Conservation (phyloP, 192 early-diverging fungal genomes). For the Entophlyctis helioformis region DNA sequence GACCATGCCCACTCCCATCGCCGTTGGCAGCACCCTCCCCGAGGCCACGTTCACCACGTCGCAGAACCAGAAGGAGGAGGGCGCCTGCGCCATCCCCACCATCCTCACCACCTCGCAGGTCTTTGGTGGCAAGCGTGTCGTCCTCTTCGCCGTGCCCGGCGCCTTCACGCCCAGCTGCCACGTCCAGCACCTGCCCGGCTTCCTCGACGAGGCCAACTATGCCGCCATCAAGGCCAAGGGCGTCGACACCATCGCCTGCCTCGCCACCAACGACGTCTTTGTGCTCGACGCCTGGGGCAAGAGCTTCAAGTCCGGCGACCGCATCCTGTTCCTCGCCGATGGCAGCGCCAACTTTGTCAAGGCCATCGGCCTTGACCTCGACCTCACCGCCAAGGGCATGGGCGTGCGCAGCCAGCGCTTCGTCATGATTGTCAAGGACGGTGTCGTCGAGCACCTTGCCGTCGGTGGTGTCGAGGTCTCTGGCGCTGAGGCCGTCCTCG, state of each 20-base stretch:
- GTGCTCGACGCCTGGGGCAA: slow-evolving; percentile 50
- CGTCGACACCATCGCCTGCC: slow-evolving; percentile 55
- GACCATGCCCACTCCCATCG: too few relatives aligned
- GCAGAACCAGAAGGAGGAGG: slow-evolving; percentile 5
- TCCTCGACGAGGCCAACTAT: slow-evolving; percentile 29
- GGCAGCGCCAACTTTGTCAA: slow-evolving; percentile 55
- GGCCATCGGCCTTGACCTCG: slow-evolving; percentile 54
- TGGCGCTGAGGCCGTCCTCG: slow-evolving; percentile 40
- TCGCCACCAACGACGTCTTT: slow-evolving; percentile 47
- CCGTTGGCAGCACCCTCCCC: slow-evolving; percentile 6
- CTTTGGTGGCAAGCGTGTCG: slow-evolving; percentile 48
- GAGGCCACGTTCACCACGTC: slow-evolving; percentile 2
- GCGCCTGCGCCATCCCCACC: slow-evolving; percentile 14
- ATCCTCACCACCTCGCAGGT: slow-evolving; percentile 11
- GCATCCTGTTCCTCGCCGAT: slow-evolving; percentile 64
- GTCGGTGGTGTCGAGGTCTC: slow-evolving; percentile 50
- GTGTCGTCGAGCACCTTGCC: slow-evolving; percentile 60
- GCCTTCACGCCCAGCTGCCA: slow-evolving; percentile 61
- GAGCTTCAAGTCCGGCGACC: slow-evolving; percentile 16
- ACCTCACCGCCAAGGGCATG: slow-evolving; percentile 41
- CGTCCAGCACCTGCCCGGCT: slow-evolving; percentile 57
- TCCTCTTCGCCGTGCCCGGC: slow-evolving; percentile 57
- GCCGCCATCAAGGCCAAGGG: slow-evolving; percentile 53
- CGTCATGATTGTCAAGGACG: slow-evolving; percentile 58
- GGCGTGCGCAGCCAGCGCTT: slow-evolving; percentile 59